Percentiles rank a stretch among this genome's conserved stretches.
These are phyloP conservation scores for Botrytis hyacinthi DNA, from an alignment of 2,329 filamentous ascomycete species.

Conservation along the genomic window DNA sequence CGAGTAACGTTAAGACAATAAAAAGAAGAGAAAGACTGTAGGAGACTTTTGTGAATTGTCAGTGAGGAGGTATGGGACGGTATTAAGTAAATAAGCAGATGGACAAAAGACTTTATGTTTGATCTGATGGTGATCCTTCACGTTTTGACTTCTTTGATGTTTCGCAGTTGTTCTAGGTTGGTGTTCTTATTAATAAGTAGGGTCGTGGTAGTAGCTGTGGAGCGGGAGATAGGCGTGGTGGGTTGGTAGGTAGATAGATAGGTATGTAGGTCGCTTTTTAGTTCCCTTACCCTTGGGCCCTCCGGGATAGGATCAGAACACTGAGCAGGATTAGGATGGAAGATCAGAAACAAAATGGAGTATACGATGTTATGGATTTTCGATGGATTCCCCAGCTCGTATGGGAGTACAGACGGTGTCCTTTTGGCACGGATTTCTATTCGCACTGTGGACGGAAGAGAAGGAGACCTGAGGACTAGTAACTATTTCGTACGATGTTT, in stretches of 20 bases:
- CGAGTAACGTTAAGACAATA: background rate
- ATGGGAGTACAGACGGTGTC: background rate
- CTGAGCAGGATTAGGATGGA: background rate
- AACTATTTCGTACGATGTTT: background rate
- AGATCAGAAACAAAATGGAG: background rate
- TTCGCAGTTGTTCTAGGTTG: conserved; percentile 24
- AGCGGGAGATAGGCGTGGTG: background rate
- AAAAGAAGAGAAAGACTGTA: background rate
- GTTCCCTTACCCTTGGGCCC: background rate
- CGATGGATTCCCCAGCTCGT: background rate
- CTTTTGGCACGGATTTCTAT: background rate
- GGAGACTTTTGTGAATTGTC: background rate
- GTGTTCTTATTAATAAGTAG: background rate
- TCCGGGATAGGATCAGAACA: background rate
- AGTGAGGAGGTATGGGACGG: background rate
- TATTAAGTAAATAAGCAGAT: background rate
- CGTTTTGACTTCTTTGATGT: conserved; percentile 13
- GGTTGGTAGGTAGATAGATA: background rate
- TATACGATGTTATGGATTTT: background rate
- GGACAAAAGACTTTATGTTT: background rate
- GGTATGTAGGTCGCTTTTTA: background rate
- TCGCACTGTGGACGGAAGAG: background rate
- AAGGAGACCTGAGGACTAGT: background rate
- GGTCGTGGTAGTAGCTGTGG: background rate
- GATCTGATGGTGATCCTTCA: conserved; percentile 17